Evolutionary conservation across 2,329 filamentous ascomycete species (phyloP).

Genomic region (Aspergillus neoniger): DNA sequence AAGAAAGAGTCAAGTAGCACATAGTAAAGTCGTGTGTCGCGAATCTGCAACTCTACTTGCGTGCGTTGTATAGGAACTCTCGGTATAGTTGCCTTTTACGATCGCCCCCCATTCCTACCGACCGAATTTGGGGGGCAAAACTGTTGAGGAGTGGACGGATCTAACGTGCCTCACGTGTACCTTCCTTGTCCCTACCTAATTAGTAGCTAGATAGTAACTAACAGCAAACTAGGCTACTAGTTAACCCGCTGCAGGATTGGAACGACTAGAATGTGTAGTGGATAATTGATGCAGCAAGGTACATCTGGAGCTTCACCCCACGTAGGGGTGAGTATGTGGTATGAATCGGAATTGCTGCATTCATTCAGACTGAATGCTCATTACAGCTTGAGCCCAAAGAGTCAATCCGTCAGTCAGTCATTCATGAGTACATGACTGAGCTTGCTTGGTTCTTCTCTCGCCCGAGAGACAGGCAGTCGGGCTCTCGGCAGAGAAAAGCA

Average conservation of each 20-base stretch:
- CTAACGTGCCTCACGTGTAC: not conserved
- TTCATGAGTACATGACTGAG: no score
- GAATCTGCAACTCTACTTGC: not conserved
- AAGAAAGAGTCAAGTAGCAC: not conserved
- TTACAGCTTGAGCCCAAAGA: not conserved
- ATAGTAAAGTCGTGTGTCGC: not conserved
- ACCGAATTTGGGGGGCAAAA: not conserved
- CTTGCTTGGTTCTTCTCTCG: slow-evolving; percentile 7
- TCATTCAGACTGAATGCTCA: not conserved
- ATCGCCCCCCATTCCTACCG: not conserved
- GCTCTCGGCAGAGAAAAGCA: slow-evolving; percentile 12
- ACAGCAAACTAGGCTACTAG: no score
- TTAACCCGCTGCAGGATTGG: no score
- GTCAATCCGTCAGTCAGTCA: no score
- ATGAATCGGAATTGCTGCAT: not conserved
- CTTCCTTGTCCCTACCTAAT: not conserved
- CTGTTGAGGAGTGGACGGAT: not conserved
- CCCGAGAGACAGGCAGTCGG: slow-evolving; percentile 9
- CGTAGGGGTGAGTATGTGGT: not conserved
- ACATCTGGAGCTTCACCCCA: not conserved
- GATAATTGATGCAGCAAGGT: not conserved
- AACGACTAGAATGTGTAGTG: not conserved
- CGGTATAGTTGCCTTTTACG: slow-evolving; percentile 1
- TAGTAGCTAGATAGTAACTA: not conserved
- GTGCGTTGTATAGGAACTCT: not conserved